Percentiles rank a stretch among this genome's conserved stretches.
Evolutionary conservation across 208 protist genomes (phyloP).

Genomic region (Strigomonas culicis): DNA sequence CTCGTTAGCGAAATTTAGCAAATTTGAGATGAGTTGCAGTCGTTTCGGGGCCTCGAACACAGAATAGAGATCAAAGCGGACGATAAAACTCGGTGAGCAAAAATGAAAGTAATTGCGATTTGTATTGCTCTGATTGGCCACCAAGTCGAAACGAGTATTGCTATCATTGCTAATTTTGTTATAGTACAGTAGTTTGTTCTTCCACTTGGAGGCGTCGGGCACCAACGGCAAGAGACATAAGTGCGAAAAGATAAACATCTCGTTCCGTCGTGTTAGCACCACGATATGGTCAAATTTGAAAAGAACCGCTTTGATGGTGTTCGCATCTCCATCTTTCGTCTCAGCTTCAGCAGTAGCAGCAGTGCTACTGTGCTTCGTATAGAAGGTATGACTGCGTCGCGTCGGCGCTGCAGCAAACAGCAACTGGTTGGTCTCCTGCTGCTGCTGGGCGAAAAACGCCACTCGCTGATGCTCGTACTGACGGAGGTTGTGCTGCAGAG

Average conservation of each 20-base stretch:
- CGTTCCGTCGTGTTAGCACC: not conserved
- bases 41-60: no score
- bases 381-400: no score
- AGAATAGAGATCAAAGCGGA: no score
- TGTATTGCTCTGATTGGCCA: no score
- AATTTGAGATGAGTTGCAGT: no score
- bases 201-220: not conserved
- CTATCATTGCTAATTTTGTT: conserved; percentile 1
- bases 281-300: not conserved
- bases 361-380: not conserved
- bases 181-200: conserved; percentile 6
- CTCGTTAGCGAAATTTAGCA: no score
- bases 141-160: not conserved
- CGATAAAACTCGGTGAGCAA: no score
- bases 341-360: not conserved
- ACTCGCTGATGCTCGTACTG: not conserved
- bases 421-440: no score
- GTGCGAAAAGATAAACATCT: conserved; percentile 9
- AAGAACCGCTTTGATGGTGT: not conserved
- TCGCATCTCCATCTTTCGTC: not conserved
- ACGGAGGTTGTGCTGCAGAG: no score
- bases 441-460: not conserved
- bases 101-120: no score
- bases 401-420: no score
- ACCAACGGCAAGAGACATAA: not conserved